Conservation (phyloP, 164 flowering plant species). For the Berberis vulgaris region DNA sequence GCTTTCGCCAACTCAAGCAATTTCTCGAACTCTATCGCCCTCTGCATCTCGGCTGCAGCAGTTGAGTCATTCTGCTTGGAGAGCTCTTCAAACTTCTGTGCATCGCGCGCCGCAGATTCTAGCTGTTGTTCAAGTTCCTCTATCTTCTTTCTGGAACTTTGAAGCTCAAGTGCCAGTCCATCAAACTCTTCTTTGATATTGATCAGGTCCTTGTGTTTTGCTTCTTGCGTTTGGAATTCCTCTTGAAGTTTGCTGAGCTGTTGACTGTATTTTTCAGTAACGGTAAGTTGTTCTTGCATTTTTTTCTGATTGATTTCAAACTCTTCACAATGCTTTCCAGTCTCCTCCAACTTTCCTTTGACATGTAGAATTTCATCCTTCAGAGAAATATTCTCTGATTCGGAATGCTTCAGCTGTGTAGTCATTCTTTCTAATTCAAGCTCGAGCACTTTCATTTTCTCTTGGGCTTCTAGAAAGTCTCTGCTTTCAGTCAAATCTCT, state of each 20-base stretch:
- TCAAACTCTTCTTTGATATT: conserved; percentile 59
- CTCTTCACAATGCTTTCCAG: conserved; percentile 40
- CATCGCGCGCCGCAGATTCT: conserved; percentile 41
- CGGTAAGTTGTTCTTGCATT: conserved; percentile 40
- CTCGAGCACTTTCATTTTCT: conserved; percentile 61
- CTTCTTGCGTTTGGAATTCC: conserved; percentile 49
- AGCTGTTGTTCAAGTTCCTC: conserved; percentile 56
- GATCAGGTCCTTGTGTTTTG: conserved; percentile 54
- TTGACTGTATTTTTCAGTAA: conserved; percentile 36
- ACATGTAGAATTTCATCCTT: conserved; percentile 40
- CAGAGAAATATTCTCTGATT: conserved; percentile 43
- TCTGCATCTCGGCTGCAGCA: conserved; percentile 56
- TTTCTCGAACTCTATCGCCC: conserved; percentile 62
- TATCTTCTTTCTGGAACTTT: conserved; percentile 53
- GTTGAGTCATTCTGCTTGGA: conserved; percentile 49
- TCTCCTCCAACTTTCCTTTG: conserved; percentile 44
- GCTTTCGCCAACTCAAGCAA: conserved; percentile 50
- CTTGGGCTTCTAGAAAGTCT: conserved; percentile 52
- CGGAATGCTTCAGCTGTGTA: conserved; percentile 43
- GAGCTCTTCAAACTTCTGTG: conserved; percentile 55
- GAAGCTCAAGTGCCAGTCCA: conserved; percentile 51
- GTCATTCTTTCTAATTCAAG: conserved; percentile 53
- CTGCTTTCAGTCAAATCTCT: conserved; percentile 25
- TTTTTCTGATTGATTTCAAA: conserved; percentile 48
- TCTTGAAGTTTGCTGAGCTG: conserved; percentile 54